Evolutionary conservation across 768 basidiomycete genomes (phyloP).

Genomic region (Suillus subalutaceus): DNA sequence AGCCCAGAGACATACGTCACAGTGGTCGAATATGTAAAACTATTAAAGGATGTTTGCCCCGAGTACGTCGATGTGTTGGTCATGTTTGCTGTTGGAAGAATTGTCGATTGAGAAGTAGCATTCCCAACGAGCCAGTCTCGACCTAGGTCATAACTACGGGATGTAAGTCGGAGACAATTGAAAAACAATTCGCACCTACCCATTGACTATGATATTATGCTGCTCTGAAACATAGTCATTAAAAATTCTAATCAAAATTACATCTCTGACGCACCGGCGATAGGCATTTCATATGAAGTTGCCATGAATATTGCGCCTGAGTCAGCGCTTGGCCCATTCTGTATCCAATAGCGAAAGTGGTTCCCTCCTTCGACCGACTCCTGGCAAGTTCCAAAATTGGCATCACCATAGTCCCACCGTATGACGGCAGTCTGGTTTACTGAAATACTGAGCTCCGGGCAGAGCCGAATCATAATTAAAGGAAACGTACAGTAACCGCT

Average conservation of each 20-base stretch:
- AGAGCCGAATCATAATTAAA: background rate
- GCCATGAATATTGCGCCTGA: slow-evolving; percentile 81
- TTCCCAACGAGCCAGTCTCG: slow-evolving; percentile 89
- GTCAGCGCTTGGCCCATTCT: slow-evolving; percentile 65
- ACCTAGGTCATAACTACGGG: slow-evolving; percentile 70
- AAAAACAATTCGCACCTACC: slow-evolving; percentile 39
- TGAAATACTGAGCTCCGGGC: slow-evolving; percentile 29
- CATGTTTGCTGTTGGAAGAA: slow-evolving; percentile 27
- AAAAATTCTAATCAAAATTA: slow-evolving; percentile 5
- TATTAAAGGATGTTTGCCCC: slow-evolving; percentile 62
- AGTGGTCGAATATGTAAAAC: slow-evolving; percentile 74
- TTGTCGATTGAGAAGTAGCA: slow-evolving; percentile 53
- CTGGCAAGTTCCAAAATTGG: slow-evolving; percentile 78
- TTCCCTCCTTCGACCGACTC: slow-evolving; percentile 87
- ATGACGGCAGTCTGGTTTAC: slow-evolving; percentile 85
- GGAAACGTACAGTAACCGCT: slow-evolving; percentile 60
- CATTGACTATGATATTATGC: slow-evolving; percentile 77
- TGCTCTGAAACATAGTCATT: slow-evolving; percentile 35
- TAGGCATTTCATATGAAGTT: slow-evolving; percentile 70
- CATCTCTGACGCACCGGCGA: slow-evolving; percentile 46
- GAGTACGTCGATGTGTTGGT: slow-evolving; percentile 59
- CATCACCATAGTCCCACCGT: slow-evolving; percentile 82
- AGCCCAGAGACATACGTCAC: slow-evolving; percentile 72
- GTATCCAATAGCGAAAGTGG: slow-evolving; percentile 89
- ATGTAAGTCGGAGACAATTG: background rate